These are phyloP conservation scores for Rubroshorea leprosula DNA, from an alignment of 345 rosid species.

Conservation along the genomic window DNA sequence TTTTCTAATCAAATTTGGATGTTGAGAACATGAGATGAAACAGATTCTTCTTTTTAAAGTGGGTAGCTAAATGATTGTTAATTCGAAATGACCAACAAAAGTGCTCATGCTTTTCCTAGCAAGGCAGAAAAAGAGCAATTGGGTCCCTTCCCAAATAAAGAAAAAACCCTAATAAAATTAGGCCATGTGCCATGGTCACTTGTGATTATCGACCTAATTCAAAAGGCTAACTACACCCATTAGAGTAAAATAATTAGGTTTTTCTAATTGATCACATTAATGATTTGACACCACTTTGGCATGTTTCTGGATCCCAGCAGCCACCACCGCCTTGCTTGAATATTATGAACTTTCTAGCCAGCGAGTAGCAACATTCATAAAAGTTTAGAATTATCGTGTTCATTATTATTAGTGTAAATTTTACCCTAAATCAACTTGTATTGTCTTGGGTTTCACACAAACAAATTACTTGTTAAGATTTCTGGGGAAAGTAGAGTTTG, in stretches of 20 bases:
- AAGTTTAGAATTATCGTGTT: too few relatives aligned
- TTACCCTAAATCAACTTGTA: too few relatives aligned
- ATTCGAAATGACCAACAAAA: slow-evolving; percentile 20
- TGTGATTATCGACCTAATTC: slow-evolving; percentile 25
- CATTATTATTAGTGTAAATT: too few relatives aligned
- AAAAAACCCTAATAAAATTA: slow-evolving; percentile 2
- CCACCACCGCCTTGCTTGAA: not conserved
- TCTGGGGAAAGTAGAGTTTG: too few relatives aligned
- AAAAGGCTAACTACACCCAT: slow-evolving; percentile 5
- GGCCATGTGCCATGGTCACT: slow-evolving; percentile 11
- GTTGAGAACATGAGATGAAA: slow-evolving; percentile 26
- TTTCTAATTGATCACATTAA: slow-evolving; percentile 9
- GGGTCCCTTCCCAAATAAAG: slow-evolving; percentile 13
- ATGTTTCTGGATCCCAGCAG: not conserved
- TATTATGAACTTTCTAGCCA: not conserved
- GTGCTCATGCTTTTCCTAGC: slow-evolving; percentile 16
- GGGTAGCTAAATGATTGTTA: slow-evolving; percentile 19
- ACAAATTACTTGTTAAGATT: too few relatives aligned
- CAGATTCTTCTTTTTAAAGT: slow-evolving; percentile 22
- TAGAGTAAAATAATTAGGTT: slow-evolving; percentile 15
- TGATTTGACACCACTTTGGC: slow-evolving; percentile 26
- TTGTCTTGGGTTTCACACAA: too few relatives aligned
- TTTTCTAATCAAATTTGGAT: slow-evolving; percentile 11
- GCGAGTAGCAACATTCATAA: too few relatives aligned
- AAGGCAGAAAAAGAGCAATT: not conserved